Percentiles rank a stretch among this genome's conserved stretches.
Conservation (phyloP, 371 early-diverging fungal genomes). For the Catenaria anguillulae region DNA sequence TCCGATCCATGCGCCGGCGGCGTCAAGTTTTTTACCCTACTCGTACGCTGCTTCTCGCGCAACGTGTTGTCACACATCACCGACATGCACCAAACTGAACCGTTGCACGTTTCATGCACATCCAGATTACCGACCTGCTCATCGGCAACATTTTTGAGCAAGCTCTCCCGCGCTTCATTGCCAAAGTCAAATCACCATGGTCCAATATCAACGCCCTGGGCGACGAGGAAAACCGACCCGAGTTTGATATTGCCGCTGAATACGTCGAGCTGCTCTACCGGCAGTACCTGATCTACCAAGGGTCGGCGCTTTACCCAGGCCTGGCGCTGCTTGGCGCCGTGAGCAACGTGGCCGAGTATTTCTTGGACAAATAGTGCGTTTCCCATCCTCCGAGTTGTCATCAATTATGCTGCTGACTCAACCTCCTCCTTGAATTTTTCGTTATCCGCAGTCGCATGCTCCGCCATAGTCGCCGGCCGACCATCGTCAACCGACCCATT, state of each 20-base stretch:
- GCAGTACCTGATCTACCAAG: conserved; percentile 3
- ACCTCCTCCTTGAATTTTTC: not conserved
- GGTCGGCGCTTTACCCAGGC: not conserved
- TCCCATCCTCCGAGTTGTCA: too few species aligned
- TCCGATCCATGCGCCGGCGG: conserved; percentile 1
- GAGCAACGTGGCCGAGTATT: not conserved
- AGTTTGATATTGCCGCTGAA: conserved; percentile 3
- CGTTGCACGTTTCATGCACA: too few species aligned
- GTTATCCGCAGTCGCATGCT: too few species aligned
- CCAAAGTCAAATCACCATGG: not conserved
- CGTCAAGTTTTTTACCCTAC: conserved; percentile 4
- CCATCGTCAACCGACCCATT: not conserved
- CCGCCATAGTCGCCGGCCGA: not conserved
- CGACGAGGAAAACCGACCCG: conserved; percentile 2
- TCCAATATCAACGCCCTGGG: not conserved
- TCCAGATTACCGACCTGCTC: not conserved
- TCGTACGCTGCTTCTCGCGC: not conserved
- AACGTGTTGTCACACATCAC: too few species aligned
- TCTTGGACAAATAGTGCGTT: conserved; percentile 1
- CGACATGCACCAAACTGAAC: too few species aligned
- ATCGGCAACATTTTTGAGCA: not conserved
- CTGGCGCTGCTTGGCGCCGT: not conserved
- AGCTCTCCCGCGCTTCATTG: not conserved
- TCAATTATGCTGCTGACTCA: not conserved
- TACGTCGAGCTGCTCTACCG: conserved; percentile 2